Base-by-base conservation (phyloP, 352 stramenopile genomes). In the Pythium pyrilobum region DNA sequence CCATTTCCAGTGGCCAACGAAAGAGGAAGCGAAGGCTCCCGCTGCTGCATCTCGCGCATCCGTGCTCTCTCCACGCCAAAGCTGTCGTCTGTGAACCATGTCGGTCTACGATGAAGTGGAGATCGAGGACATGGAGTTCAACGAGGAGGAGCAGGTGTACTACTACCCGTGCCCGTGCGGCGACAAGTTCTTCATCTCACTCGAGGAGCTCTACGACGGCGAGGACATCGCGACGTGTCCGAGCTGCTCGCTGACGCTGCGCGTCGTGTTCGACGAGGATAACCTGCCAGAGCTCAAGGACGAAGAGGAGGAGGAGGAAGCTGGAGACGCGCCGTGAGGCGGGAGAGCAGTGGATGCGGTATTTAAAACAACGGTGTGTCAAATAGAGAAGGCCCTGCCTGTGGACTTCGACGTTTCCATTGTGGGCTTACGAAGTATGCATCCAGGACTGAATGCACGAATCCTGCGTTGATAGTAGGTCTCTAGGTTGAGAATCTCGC, bases 131-230 rank as follows among this genome's bases (percentile, higher is more conserved):
- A 98, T 99, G 91, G 85, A 92, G 47, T 99, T 93, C 74, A 82
- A 99, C 62, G 81, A 77, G n/a, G 75, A 90, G 6, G 90, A 95
- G 52, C 77, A 96, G 59, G 81, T 90, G 44, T 99, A 98, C 67
- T 97, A 92, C 56, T 99, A 99, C 64, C 95, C 91, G 24, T 99
- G 97, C 74, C 97, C 97, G 6, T 99, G 97, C 64, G 97, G 97
- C 18, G 97, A 99, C 66, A 87, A 85, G 51, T 96, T 96, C 64
- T 89, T 81, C 64, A 93, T 94, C 62, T 72, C 81, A 24, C 64
- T 96, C 25, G 81, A 96, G 71, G 72, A 94, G 43, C 67, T 93
- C 16, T 81, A 84, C 67, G 92, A 98, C 64, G 96, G 96, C 45
- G 96, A 99, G 68, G 96, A 99, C 72, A 96, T 98, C 67, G 97